Conservation (phyloP, 495 filamentous ascomycete species). For the Talaromyces thailandensis region DNA sequence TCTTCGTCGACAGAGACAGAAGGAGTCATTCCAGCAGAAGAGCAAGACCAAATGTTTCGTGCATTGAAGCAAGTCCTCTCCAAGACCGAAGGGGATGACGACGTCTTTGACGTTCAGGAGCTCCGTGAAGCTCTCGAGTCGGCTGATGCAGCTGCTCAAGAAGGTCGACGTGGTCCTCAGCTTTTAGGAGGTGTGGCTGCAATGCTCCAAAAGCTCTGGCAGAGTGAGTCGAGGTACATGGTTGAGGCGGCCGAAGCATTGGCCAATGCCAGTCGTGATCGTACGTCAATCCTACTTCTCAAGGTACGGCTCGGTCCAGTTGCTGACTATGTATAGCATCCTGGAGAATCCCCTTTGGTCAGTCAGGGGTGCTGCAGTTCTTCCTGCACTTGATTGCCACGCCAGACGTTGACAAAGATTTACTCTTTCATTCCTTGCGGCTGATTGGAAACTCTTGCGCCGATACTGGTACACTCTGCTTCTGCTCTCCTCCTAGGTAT, state of each 20-base stretch:
- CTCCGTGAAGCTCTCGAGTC: slow-evolving; percentile 20
- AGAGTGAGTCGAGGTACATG: slow-evolving; percentile 32
- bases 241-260: slow-evolving; percentile 46
- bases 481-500: not conserved
- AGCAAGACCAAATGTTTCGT: slow-evolving; percentile 22
- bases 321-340: slow-evolving; percentile 31
- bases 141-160: slow-evolving; percentile 15
- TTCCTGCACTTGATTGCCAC: slow-evolving; percentile 48
- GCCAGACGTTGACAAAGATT: slow-evolving; percentile 18
- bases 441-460: slow-evolving; percentile 76
- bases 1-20: slow-evolving; percentile 11
- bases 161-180: slow-evolving; percentile 12
- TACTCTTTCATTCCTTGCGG: slow-evolving; percentile 51
- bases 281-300: slow-evolving; percentile 34
- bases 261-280: slow-evolving; percentile 58
- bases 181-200: slow-evolving; percentile 16
- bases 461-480: slow-evolving; percentile 48
- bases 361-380: slow-evolving; percentile 58
- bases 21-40: slow-evolving; percentile 9
- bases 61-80: slow-evolving; percentile 18
- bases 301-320: not conserved
- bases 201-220: slow-evolving; percentile 27
- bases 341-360: slow-evolving; percentile 57
- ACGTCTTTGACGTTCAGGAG: slow-evolving; percentile 15
- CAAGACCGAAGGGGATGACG: slow-evolving; percentile 10